phyloP scores from a whole-genome alignment of 1,139 yeast species.

The Candida frijolesensis region DNA sequence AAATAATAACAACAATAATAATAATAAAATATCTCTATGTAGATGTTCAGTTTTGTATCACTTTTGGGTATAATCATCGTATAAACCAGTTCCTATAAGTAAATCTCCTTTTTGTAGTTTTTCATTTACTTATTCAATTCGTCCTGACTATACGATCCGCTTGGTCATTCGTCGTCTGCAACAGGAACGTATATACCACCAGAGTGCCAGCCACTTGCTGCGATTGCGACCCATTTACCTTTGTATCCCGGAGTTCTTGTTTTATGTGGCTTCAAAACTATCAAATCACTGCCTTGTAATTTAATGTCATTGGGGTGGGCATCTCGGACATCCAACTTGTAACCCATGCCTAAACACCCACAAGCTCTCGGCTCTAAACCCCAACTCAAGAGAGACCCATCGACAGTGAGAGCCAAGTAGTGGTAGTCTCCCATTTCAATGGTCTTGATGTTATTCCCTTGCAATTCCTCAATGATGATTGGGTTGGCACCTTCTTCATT shows the following conservation, averaged over 20 bases:
- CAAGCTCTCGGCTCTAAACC: slow-evolving; percentile 64
- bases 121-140: no score
- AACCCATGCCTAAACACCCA: slow-evolving; percentile 75
- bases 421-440: slow-evolving; percentile 79
- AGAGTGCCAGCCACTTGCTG: slow-evolving; percentile 86
- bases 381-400: slow-evolving; percentile 69
- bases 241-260: slow-evolving; percentile 30
- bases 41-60: no score
- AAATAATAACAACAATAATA: no score
- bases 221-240: slow-evolving; percentile 52
- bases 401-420: slow-evolving; percentile 57
- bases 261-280: slow-evolving; percentile 46
- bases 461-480: slow-evolving; percentile 43
- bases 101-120: no score
- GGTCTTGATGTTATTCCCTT: slow-evolving; percentile 44
- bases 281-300: slow-evolving; percentile 37
- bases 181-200: slow-evolving; percentile 47
- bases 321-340: slow-evolving; percentile 24
- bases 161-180: neutral
- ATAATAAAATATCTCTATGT: no score
- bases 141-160: neutral
- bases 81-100: no score
- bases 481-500: slow-evolving; percentile 15
- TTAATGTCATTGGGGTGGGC: slow-evolving; percentile 12
- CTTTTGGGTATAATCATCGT: no score